Evolutionary conservation across 1,284 basidiomycete species (phyloP), one percentile per base, ranked within the genome.

Genomic region (Rhodofomes roseus): DNA sequence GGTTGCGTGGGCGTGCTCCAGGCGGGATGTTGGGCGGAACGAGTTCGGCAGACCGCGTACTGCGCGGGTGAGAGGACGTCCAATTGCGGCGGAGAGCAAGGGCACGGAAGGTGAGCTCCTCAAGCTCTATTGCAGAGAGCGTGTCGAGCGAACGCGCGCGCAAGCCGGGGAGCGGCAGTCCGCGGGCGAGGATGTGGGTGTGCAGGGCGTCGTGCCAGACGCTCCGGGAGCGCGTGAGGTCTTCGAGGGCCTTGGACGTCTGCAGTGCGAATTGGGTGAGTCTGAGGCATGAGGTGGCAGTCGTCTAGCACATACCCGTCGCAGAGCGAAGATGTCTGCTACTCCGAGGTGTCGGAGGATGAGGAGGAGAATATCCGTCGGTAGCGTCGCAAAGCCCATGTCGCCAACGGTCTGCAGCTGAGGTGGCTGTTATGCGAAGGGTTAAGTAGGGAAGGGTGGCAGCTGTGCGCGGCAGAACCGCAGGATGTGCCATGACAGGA

Each of bases 191-290:
- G 41, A 84, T 71, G 56, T 79, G 73, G 27, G 60, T 69, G 18
- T 71, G 73, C 31, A 87, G 68, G 18, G 83, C 73, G 16, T 72
- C 60, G 18, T 75, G 68, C 86, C 86, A 88, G 34, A 87, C 73
- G 50, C 75, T 72, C 22, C 79, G 81, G 2, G 78, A 67, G 23
- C 73, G 76, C 0, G 84, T 82, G 20, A 80, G 65, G 1, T 71
- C 64, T 22, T 68, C 62, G 43, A 86, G 76, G 5, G 65, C 62
- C 60, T 71, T 81, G 66, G 74, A 85, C 6, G 81, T 81, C 86
- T 88, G 57, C 22, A 31, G 50, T 20, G 11, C 5, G 31, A 34
- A 34, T 4, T 11, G n/a, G 27, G 20, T 36, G 5, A 22, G 23
- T 44, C 12, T 16, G 29, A 20, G 20, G 39, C 22, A 53, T 11